Percentiles rank a stretch among this genome's conserved stretches.
Conservation (phyloP, 331 rosid species). For the Pyrus hybrid region DNA sequence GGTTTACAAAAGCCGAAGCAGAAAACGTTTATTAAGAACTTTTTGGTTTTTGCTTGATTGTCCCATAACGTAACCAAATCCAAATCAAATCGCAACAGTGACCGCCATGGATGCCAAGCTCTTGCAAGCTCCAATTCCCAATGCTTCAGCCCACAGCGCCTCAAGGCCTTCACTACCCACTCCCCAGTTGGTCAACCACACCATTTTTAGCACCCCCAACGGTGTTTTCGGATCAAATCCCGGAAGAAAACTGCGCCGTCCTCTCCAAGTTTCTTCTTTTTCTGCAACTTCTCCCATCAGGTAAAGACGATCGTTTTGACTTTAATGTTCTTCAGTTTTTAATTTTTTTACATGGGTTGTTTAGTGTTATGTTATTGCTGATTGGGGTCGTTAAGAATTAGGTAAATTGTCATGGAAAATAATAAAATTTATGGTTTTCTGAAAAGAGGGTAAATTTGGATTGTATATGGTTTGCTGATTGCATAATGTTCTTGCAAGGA, state of each 20-base stretch:
- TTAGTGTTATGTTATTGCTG: not conserved
- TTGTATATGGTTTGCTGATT: not conserved
- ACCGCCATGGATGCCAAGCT: constrained; percentile 23
- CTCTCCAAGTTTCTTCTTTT: constrained; percentile 15
- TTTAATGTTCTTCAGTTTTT: not conserved
- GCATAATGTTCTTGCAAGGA: not conserved
- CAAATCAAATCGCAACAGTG: not conserved
- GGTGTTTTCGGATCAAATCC: not conserved
- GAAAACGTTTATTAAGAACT: not conserved
- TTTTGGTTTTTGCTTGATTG: not conserved
- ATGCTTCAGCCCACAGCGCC: not conserved
- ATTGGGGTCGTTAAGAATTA: not conserved
- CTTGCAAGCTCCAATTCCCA: not conserved
- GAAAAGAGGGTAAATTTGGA: not conserved
- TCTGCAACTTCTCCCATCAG: constrained; percentile 1
- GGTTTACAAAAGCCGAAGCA: not conserved
- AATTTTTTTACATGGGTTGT: not conserved
- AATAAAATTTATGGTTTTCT: not conserved
- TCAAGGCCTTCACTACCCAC: constrained; percentile 1
- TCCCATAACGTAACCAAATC: not conserved
- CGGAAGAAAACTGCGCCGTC: not conserved
- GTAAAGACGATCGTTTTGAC: constrained; percentile 1
- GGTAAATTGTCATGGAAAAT: not conserved
- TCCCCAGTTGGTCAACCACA: not conserved
- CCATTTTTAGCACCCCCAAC: not conserved